Conservation (phyloP, 2,329 filamentous ascomycete species). For the Fusarium penzigii region DNA sequence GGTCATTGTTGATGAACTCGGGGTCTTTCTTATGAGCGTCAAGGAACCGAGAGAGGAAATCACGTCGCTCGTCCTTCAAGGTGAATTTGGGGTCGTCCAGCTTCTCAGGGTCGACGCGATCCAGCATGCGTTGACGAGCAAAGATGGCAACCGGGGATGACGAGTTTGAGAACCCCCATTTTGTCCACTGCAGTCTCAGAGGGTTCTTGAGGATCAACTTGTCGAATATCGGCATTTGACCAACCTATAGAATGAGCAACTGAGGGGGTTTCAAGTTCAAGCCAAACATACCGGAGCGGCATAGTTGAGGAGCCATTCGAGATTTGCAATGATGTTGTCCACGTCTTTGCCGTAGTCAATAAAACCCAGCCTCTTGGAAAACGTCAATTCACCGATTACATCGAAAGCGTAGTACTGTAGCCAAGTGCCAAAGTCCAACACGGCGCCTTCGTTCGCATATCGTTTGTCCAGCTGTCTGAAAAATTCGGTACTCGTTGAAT, state of each 20-base stretch:
- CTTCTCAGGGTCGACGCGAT: neutral
- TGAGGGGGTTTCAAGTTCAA: too few species aligned
- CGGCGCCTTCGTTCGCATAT: neutral
- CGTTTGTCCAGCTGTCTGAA: slow-evolving; percentile 6
- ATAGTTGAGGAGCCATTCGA: slow-evolving; percentile 20
- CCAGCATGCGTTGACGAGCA: neutral
- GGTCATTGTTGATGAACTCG: slow-evolving; percentile 8
- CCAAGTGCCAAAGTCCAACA: slow-evolving; percentile 16
- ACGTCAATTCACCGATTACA: slow-evolving; percentile 15
- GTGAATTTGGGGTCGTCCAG: neutral
- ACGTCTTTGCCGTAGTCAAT: slow-evolving; percentile 15
- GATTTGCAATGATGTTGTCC: slow-evolving; percentile 14
- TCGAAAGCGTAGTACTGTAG: slow-evolving; percentile 23
- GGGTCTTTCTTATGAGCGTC: slow-evolving; percentile 13
- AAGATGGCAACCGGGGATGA: slow-evolving; percentile 5
- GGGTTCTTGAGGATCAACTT: slow-evolving; percentile 5
- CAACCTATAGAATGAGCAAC: neutral
- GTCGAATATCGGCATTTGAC: slow-evolving; percentile 6
- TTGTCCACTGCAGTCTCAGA: slow-evolving; percentile 1
- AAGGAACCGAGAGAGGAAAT: slow-evolving; percentile 15
- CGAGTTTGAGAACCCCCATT: slow-evolving; percentile 4
- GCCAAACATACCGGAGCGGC: slow-evolving; percentile 7
- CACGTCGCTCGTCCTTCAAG: neutral
- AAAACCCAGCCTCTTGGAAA: slow-evolving; percentile 16
- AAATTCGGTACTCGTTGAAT: slow-evolving; percentile 8